These are phyloP conservation scores for Clathrospora elynae DNA, from an alignment of 2,329 filamentous ascomycete species.

Conservation along the genomic window DNA sequence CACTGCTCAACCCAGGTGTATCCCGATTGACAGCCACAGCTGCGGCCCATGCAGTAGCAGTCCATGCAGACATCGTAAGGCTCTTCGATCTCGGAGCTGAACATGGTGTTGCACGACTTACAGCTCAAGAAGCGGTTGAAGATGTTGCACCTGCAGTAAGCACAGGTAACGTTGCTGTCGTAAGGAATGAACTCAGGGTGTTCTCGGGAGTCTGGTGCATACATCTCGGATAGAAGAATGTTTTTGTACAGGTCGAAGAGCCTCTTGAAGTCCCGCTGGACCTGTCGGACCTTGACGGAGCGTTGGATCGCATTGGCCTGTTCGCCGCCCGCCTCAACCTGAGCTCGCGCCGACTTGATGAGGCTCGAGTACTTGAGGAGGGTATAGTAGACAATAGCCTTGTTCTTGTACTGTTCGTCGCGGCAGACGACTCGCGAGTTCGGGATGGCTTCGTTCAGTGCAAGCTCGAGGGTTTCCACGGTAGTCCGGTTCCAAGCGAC, in stretches of 20 bases:
- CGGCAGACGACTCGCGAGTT: conserved; percentile 90
- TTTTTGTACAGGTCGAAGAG: conserved; percentile 79
- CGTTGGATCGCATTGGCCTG: conserved; percentile 47
- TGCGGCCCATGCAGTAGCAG: conserved; percentile 96
- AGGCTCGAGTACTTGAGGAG: conserved; percentile 74
- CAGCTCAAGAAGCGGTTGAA: conserved; percentile 97
- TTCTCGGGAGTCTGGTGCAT: conserved; percentile 69
- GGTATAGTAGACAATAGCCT: conserved; percentile 90
- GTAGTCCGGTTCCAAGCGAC: conserved; percentile 98
- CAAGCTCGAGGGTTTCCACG: conserved; percentile 85
- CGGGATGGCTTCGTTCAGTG: conserved; percentile 83
- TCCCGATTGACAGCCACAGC: conserved; percentile 84
- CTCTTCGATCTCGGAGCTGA: conserved; percentile 73
- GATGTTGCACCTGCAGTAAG: conserved; percentile 93
- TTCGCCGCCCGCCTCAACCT: conserved; percentile 54
- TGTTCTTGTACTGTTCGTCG: conserved; percentile 99
- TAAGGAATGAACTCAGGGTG: conserved; percentile 78
- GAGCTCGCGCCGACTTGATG: conserved; percentile 63
- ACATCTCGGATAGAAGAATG: conserved; percentile 85
- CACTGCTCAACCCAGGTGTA: conserved; percentile 94
- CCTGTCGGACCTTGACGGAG: conserved; percentile 64
- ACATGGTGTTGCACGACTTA: conserved; percentile 74
- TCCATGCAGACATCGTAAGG: conserved; percentile 98
- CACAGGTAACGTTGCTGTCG: conserved; percentile 91
- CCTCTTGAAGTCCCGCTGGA: conserved; percentile 81